phyloP scores from a whole-genome alignment of 495 filamentous ascomycete species.

The Venustampulla echinocandica region DNA sequence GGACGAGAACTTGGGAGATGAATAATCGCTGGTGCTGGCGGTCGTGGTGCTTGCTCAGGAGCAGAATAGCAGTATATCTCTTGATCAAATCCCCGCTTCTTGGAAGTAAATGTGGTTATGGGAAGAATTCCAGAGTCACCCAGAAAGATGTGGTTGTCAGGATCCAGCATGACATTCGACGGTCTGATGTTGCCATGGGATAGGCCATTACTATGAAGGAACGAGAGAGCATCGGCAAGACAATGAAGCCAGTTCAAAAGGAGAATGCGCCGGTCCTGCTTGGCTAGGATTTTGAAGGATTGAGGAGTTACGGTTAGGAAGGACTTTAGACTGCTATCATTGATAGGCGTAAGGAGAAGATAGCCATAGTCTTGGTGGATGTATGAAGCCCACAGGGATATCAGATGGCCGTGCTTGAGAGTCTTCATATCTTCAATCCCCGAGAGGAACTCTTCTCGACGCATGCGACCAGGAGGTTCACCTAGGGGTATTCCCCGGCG shows the following conservation, averaged over 20 bases:
- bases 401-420: constrained; percentile 69
- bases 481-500: constrained; percentile 66
- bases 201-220: constrained; percentile 63
- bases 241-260: constrained; percentile 86
- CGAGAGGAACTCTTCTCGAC: constrained; percentile 56
- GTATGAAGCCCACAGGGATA: constrained; percentile 77
- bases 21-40: constrained; percentile 10
- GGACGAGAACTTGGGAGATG: constrained; percentile 38
- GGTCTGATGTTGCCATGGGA: constrained; percentile 77
- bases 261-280: constrained; percentile 57
- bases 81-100: constrained; percentile 47
- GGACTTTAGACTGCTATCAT: constrained; percentile 67
- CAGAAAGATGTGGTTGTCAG: constrained; percentile 61
- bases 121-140: constrained; percentile 58
- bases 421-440: constrained; percentile 56
- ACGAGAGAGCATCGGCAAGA: constrained; percentile 66
- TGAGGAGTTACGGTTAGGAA: constrained; percentile 63
- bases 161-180: constrained; percentile 69
- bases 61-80: constrained; percentile 85
- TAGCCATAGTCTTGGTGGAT: constrained; percentile 63
- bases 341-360: constrained; percentile 63
- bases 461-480: constrained; percentile 46
- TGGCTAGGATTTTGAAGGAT: constrained; percentile 60
- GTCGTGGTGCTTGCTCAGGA: constrained; percentile 60
- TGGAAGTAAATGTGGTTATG: constrained; percentile 42